Base-by-base conservation (phyloP, 2,329 filamentous ascomycete genomes). In the Zasmidium angulare region DNA sequence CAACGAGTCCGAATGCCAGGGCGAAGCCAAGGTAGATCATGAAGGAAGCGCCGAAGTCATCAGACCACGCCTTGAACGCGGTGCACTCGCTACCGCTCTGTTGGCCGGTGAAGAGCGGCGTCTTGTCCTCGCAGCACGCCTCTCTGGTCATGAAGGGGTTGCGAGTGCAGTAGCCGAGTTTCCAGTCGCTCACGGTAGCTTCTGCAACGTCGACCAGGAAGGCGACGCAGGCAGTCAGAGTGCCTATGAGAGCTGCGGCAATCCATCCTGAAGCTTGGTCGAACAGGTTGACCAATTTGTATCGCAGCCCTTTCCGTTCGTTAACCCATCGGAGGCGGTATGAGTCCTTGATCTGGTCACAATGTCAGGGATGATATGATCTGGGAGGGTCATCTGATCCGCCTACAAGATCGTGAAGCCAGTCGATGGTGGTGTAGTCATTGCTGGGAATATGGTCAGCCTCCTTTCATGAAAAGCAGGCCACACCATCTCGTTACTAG, bases 401-500 rank as follows among this genome's bases (percentile, higher is more conserved):
- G 24, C 61, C 20, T 68, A 83, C 81, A 57, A 86, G 70, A 65
- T 85, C 83, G 69, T 85, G 84, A 10, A 86, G 75, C 83, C 83
- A 86, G 70, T 87, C 84, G 58, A 86, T 86, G 1, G 83, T 85
- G 7, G 81, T 83, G 64, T 87, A 86, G 63, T 86, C 81, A 66
- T 84, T 85, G 67, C 55, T 57, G 29, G 14, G 14, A 17, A 21
- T 21, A 24, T 48, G 23, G 14, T 51, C 23, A 52, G 20, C 29
- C 43, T 14, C 12, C 24, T 11, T 9, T 17, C 6, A 17, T 19
- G 14, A 19, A 36, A 21, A n/a, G 20, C 12, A 20, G 29, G 2
- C 53, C 6, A 14, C 2, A 26, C 21, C 26, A 24, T 22, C 55
- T 26, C n/a, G n/a, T n/a, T 47, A 52, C 55, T 86, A 87, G 0